Evolutionary conservation across 495 filamentous ascomycete species (phyloP).

Genomic region (Penicillium pancosmium): DNA sequence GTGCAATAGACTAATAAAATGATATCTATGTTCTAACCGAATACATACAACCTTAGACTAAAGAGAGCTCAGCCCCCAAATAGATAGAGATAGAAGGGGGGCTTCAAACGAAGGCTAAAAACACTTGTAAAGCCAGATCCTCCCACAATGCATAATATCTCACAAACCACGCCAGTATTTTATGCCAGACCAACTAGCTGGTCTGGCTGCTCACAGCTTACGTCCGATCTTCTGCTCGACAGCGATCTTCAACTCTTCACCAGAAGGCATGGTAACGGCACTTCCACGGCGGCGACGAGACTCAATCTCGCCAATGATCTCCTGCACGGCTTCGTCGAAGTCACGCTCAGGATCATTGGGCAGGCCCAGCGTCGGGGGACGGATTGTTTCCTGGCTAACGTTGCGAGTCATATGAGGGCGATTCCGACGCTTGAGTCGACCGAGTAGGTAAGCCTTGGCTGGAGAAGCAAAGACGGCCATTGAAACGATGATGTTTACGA

Average conservation of each 20-base stretch:
- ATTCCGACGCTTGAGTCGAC: conserved; percentile 61
- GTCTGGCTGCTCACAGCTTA: conserved; percentile 28
- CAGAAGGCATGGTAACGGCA: conserved; percentile 48
- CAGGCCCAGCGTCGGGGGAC: conserved; percentile 72
- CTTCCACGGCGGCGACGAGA: conserved; percentile 57
- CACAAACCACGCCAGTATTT: neutral
- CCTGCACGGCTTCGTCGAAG: conserved; percentile 75
- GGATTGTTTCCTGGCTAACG: conserved; percentile 34
- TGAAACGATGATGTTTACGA: conserved; percentile 63
- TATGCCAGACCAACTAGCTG: neutral
- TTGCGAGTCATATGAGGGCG: conserved; percentile 32
- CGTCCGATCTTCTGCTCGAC: conserved; percentile 51
- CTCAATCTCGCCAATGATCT: conserved; percentile 73
- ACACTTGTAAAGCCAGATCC: too few relatives aligned
- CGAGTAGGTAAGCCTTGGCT: conserved; percentile 62
- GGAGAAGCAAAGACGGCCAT: conserved; percentile 81
- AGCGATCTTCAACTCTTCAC: conserved; percentile 47
- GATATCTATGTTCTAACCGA: conserved; percentile 2
- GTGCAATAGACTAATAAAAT: neutral
- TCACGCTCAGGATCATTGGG: conserved; percentile 75
- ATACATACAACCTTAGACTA: neutral
- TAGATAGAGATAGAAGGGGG: too few relatives aligned
- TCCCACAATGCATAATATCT: too few relatives aligned
- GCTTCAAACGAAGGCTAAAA: too few relatives aligned
- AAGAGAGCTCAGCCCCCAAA: neutral